Evolutionary conservation across 2,329 filamentous ascomycete genomes (phyloP).

Genomic region (Nemania sp.): DNA sequence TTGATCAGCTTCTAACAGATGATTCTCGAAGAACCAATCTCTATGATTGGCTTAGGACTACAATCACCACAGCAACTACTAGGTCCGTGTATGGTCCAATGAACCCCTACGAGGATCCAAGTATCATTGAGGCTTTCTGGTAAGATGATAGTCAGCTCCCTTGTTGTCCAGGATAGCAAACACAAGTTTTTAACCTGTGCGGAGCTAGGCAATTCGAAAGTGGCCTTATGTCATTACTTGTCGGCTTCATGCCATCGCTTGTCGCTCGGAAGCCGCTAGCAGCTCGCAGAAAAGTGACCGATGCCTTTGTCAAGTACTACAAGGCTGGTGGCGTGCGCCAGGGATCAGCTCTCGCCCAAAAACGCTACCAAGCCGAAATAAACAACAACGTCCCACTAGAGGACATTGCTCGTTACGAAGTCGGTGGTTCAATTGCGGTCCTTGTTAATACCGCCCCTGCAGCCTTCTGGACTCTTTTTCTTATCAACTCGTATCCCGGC

Average conservation of each 20-base stretch:
- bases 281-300: constrained; percentile 40
- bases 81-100: constrained; percentile 46
- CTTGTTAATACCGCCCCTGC: constrained; percentile 46
- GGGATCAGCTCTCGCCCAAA: constrained; percentile 42
- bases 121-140: constrained; percentile 43
- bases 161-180: not conserved
- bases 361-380: constrained; percentile 41
- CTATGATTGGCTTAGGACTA: constrained; percentile 35
- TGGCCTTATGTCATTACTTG: constrained; percentile 30
- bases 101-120: constrained; percentile 45
- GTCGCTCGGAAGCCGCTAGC: constrained; percentile 40
- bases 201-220: constrained; percentile 30
- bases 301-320: constrained; percentile 46
- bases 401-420: constrained; percentile 47
- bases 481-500: constrained; percentile 38
- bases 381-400: constrained; percentile 37
- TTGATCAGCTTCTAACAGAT: constrained; percentile 22
- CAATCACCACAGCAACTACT: constrained; percentile 43
- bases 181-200: not conserved
- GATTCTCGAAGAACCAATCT: constrained; percentile 22
- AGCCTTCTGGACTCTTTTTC: constrained; percentile 46
- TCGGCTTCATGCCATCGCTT: constrained; percentile 35
- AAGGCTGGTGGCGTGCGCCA: constrained; percentile 42
- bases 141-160: constrained; percentile 27
- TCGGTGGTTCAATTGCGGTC: constrained; percentile 45